Conservation (phyloP, 139 green algal genomes). For the Picochlorum sp. region DNA sequence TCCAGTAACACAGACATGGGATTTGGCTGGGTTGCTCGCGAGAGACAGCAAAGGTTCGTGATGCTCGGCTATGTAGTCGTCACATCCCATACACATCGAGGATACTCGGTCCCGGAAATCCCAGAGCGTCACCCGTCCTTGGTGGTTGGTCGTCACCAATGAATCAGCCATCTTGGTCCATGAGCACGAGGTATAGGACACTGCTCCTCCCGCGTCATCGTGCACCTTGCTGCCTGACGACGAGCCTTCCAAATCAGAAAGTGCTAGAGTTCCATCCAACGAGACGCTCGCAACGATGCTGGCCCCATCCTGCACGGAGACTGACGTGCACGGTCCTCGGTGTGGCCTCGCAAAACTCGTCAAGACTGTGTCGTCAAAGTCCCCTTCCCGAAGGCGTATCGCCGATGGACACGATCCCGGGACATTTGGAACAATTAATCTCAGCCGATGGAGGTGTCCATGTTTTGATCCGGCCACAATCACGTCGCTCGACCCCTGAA, state of each 20-base stretch:
- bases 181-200: background rate
- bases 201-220: background rate
- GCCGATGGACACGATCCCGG: slow-evolving; percentile 4
- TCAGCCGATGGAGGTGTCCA: background rate
- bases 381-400: slow-evolving; percentile 7
- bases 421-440: background rate
- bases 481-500: background rate
- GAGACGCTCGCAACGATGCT: slow-evolving; percentile 1
- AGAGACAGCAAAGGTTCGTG: background rate
- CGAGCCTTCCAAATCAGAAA: background rate
- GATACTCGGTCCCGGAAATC: background rate
- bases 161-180: slow-evolving; percentile 1
- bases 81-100: background rate
- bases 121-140: slow-evolving; percentile 3
- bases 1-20: slow-evolving; percentile 1
- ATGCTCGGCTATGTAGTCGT: background rate
- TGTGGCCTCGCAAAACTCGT: background rate
- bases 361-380: slow-evolving; percentile 4
- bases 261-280: background rate
- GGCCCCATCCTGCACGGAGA: background rate
- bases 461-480: background rate
- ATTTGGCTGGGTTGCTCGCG: slow-evolving; percentile 5
- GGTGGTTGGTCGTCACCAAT: slow-evolving; percentile 1
- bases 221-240: background rate
- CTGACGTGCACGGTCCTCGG: background rate